Evolutionary conservation across 352 stramenopile species (phyloP).

Genomic region (Globisporangium irregulare): DNA sequence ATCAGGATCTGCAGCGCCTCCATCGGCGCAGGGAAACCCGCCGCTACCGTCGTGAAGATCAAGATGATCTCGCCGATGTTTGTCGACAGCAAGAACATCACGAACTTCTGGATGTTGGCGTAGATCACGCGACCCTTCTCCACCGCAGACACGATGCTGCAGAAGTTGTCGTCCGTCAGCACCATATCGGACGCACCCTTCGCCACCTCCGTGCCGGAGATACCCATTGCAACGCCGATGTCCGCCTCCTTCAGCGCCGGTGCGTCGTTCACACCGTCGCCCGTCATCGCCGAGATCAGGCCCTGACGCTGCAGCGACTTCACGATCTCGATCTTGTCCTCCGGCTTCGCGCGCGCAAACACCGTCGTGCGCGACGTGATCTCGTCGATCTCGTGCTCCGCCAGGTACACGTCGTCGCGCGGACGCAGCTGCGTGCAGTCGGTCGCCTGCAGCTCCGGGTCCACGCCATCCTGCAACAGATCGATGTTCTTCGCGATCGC

Average conservation of each 20-base stretch:
- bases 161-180: conserved; percentile 98
- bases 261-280: conserved; percentile 93
- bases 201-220: conserved; percentile 96
- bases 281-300: conserved; percentile 90
- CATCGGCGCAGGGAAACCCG: conserved; percentile 74
- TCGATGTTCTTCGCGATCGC: conserved; percentile 85
- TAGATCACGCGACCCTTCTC: conserved; percentile 96
- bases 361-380: conserved; percentile 81
- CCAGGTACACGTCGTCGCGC: conserved; percentile 42
- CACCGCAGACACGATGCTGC: conserved; percentile 95
- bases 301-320: conserved; percentile 89
- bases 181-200: conserved; percentile 98
- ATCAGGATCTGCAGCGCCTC: conserved; percentile 98
- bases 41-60: conserved; percentile 62
- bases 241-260: conserved; percentile 94
- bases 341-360: conserved; percentile 92
- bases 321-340: conserved; percentile 96
- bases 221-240: conserved; percentile 95
- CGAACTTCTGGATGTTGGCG: conserved; percentile 98
- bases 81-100: conserved; percentile 97
- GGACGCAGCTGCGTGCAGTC: conserved; percentile 68
- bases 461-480: conserved; percentile 42
- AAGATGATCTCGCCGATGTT: conserved; percentile 95
- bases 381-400: conserved; percentile 79
- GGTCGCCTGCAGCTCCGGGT: conserved; percentile 28